phyloP scores from a whole-genome alignment of 2,329 filamentous ascomycete species.

The Chaetothyriales sp. region DNA sequence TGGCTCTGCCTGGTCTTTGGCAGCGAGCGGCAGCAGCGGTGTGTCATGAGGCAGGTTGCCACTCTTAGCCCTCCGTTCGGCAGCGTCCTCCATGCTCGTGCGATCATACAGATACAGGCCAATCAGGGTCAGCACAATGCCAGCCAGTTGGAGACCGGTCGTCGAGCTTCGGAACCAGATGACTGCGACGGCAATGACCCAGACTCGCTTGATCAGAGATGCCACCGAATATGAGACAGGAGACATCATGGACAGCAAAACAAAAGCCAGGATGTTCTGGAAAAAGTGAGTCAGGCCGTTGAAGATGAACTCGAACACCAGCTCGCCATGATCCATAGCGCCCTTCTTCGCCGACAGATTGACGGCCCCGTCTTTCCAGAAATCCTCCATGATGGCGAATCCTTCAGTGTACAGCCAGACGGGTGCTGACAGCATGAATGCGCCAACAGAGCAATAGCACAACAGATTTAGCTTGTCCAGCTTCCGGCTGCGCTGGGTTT shows the following conservation, averaged over 20 bases:
- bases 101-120: slow-evolving; percentile 93
- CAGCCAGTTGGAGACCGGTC: slow-evolving; percentile 64
- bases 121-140: slow-evolving; percentile 76
- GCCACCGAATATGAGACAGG: slow-evolving; percentile 96
- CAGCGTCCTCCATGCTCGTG: slow-evolving; percentile 73
- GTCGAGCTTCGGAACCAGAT: slow-evolving; percentile 91
- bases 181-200: slow-evolving; percentile 87
- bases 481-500: slow-evolving; percentile 52
- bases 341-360: slow-evolving; percentile 63
- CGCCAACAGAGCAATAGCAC: slow-evolving; percentile 90
- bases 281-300: slow-evolving; percentile 94
- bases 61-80: slow-evolving; percentile 57
- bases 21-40: slow-evolving; percentile 53
- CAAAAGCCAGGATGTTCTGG: slow-evolving; percentile 89
- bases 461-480: slow-evolving; percentile 92
- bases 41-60: slow-evolving; percentile 46
- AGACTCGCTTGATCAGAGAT: slow-evolving; percentile 89
- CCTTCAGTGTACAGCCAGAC: slow-evolving; percentile 93
- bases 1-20: slow-evolving; percentile 17
- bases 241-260: slow-evolving; percentile 80
- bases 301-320: slow-evolving; percentile 77
- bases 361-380: slow-evolving; percentile 66
- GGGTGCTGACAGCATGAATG: slow-evolving; percentile 72
- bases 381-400: slow-evolving; percentile 57
- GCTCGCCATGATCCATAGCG: slow-evolving; percentile 46